A percentile compares a stretch with the other conserved stretches of the same genome.
phyloP scores from a whole-genome alignment of 345 rosid species.

The Eucalyptus sp. region DNA sequence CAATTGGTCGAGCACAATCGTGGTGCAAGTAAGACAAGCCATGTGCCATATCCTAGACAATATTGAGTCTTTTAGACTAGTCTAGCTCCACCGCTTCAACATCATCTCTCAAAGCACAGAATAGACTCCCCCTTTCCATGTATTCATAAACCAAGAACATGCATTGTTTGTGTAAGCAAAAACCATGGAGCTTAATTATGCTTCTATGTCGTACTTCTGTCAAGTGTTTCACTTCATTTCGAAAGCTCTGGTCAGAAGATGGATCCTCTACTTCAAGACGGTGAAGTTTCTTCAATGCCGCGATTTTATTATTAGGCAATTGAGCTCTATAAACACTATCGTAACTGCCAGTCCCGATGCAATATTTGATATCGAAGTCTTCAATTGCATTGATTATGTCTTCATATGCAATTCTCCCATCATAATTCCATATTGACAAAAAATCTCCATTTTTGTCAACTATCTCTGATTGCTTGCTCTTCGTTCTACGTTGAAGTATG shows the following conservation, averaged over 20 bases:
- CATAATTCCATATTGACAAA: background rate
- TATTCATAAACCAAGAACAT: background rate
- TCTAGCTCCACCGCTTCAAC: background rate
- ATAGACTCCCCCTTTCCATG: background rate
- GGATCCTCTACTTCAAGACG: background rate
- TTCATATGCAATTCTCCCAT: too few relatives aligned
- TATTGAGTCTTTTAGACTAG: background rate
- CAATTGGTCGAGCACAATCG: background rate
- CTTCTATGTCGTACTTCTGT: slow-evolving; percentile 2
- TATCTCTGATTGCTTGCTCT: background rate
- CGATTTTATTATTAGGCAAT: background rate
- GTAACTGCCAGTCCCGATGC: too few relatives aligned
- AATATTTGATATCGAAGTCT: background rate
- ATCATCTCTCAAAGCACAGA: background rate
- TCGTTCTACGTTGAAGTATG: background rate
- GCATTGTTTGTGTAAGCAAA: background rate
- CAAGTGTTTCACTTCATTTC: background rate
- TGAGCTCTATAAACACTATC: slow-evolving; percentile 19
- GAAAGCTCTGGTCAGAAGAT: background rate
- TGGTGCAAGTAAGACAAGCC: slow-evolving; percentile 6
- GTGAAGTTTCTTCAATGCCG: slow-evolving; percentile 8
- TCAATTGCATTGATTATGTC: background rate
- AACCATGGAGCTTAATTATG: slow-evolving; percentile 1
- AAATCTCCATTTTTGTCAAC: background rate
- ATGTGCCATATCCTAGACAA: background rate